Evolutionary conservation across 106 monocot species (phyloP), one percentile per base, ranked within the genome.

Genomic region (Hemerocallis citrina): DNA sequence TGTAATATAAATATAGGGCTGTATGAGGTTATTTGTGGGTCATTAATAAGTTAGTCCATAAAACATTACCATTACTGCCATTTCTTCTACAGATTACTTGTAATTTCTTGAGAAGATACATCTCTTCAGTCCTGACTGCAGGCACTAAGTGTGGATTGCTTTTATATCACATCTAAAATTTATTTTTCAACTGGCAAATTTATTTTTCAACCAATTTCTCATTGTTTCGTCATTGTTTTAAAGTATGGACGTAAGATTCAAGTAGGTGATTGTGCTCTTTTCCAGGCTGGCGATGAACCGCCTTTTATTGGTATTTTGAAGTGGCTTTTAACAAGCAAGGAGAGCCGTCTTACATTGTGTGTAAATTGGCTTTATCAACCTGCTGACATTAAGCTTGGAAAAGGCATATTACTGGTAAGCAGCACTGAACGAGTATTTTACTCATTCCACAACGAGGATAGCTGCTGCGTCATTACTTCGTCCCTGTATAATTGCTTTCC

Each of bases 331-430:
- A 54, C 73, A 41, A 43, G 38, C 38, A 74, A 76, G 39, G 83
- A 81, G 52, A 72, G 73, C 29, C 64, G 63, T 76, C 80, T 77
- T 29, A 84, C 84, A 45, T 68, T 96, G 59, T 84, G 83, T 72
- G 95, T 96, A 27, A 96, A 85, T 79, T 96, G 95, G 95, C 78
- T 96, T 35, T 96, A 91, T 41, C 72, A 84, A 48, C 95, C 86
- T 67, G 75, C 84, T 69, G 90, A 96, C 52, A 22, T 95, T 36
- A 95, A 87, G 67, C 86, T 96, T 64, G 67, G 63, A 22, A 92
- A 86, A 70, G 86, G 84, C 23, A 79, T 65, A 63, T 73, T 64
- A 19, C 47, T 78, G 55, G 85, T 81, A 74, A 81, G 89, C 44
- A 87, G 86, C 37, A 90, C 95, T 24, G 91, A 91, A 69, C 87